Evolutionary conservation across 805 yeast genomes (phyloP), one percentile per base, ranked within the genome.

Genomic region (Metschnikowia koreensis): DNA sequence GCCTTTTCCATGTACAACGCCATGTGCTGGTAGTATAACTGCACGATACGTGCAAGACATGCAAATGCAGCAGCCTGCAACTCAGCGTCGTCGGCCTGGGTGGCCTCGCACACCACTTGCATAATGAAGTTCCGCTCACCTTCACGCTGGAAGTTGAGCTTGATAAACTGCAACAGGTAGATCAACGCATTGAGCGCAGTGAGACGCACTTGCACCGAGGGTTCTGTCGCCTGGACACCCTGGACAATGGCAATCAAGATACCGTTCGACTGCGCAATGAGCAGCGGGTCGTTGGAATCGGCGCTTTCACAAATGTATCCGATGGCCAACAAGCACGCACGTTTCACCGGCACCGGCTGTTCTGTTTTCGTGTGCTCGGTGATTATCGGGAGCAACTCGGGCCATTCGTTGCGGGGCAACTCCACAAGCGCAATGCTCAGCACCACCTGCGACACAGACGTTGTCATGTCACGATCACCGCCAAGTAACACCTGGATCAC

Each of bases 31-130:
- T 94, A 94, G 76, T 93, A 94, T 56, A 89, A 73, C 56, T 87
- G 82, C 96, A 93, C 90, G 60, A 94, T 91, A 62, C 87, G 83
- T 40, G 97, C 94, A 53, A 94, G 79, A 63, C 97, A 96, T 54
- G 97, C 98, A 71, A 91, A 94, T 0, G 97, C 97, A 36, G 96
- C 86, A 8, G 96, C 93, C 72, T 92, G 97, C 57, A 94, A 77
- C 61, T 88, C 96, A 42, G 77, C 72, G 64, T 86, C 87, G 36
- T 81, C 80, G 22, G 96, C 88, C 69, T 93, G 97, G n/a, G 99
- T 92, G 15, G 97, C 97, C 72, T 94, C 98, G 73, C 99, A 94
- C 13, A 94, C 97, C 41, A 94, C 97, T 76, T 91, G 97, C 99
- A 94, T 94, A 68, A 94, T 88, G 71, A 87, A 91, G 68, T 94